phyloP scores from a whole-genome alignment of 2,329 filamentous ascomycete species.

The Mycogone perniciosa region DNA sequence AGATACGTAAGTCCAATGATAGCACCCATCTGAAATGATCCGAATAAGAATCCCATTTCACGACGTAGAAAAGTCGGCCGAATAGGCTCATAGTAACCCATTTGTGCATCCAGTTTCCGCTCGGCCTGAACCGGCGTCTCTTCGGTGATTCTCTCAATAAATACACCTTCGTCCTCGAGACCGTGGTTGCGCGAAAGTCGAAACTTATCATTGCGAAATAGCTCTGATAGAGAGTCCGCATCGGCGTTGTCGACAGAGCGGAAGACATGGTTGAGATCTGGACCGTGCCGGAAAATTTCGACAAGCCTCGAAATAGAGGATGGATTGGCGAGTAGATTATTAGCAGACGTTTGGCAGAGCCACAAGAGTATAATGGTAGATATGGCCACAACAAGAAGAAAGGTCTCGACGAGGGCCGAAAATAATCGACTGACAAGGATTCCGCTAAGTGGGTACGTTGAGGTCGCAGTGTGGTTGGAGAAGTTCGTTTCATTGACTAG shows the following conservation, averaged over 20 bases:
- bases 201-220: slow-evolving; percentile 15
- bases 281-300: slow-evolving; percentile 17
- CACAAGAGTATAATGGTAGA: slow-evolving; percentile 16
- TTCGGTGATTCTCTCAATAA: neutral
- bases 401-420: slow-evolving; percentile 23
- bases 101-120: neutral
- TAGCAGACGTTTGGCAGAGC: slow-evolving; percentile 2
- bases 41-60: slow-evolving; percentile 15
- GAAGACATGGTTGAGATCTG: slow-evolving; percentile 6
- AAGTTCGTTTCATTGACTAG: slow-evolving; percentile 15
- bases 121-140: neutral
- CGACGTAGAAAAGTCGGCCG: slow-evolving; percentile 18
- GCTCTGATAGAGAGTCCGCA: slow-evolving; percentile 7
- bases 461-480: slow-evolving; percentile 4
- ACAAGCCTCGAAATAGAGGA: slow-evolving; percentile 19
- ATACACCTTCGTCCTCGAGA: neutral
- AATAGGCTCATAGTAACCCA: slow-evolving; percentile 21
- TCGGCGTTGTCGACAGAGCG: slow-evolving; percentile 9
- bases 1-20: slow-evolving; percentile 18
- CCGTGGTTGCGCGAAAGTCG: slow-evolving; percentile 5
- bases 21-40: slow-evolving; percentile 9
- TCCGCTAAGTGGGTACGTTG: slow-evolving; percentile 18
- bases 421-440: slow-evolving; percentile 29
- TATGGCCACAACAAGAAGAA: slow-evolving; percentile 20
- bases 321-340: slow-evolving; percentile 20